These are phyloP conservation scores for Cryptococcus sp. DNA, from an alignment of 1,284 basidiomycete species.

Conservation along the genomic window DNA sequence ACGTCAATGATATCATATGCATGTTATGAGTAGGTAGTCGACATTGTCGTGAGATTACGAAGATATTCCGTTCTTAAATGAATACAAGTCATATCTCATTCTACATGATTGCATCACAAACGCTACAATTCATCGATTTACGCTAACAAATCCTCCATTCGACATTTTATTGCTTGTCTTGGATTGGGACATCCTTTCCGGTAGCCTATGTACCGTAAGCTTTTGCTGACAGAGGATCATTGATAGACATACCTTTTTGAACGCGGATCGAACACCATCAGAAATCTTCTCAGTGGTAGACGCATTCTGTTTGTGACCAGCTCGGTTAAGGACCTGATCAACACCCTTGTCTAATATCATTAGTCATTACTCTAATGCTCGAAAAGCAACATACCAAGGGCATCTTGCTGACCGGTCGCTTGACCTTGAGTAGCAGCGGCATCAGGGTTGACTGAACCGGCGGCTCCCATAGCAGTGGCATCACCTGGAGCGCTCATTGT, in stretches of 20 bases:
- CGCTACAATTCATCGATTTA: too few relatives aligned
- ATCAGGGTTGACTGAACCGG: background rate
- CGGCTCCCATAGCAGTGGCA: slow-evolving; percentile 1
- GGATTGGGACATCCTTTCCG: slow-evolving; percentile 40
- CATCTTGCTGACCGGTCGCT: slow-evolving; percentile 37
- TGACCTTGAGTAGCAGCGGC: background rate
- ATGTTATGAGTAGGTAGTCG: too few relatives aligned
- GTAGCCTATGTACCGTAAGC: slow-evolving; percentile 17
- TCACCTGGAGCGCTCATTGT: slow-evolving; percentile 4
- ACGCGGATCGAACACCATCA: slow-evolving; percentile 44
- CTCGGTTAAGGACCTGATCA: slow-evolving; percentile 23
- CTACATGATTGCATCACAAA: too few relatives aligned
- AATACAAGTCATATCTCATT: too few relatives aligned
- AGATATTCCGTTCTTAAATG: too few relatives aligned
- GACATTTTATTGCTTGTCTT: slow-evolving; percentile 17
- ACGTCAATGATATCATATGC: too few relatives aligned
- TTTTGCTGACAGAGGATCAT: background rate
- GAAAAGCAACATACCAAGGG: slow-evolving; percentile 36
- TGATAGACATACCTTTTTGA: slow-evolving; percentile 41
- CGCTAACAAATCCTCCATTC: too few relatives aligned
- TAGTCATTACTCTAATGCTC: background rate
- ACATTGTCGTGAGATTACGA: too few relatives aligned
- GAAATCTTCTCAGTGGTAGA: slow-evolving; percentile 50
- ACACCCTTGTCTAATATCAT: slow-evolving; percentile 40
- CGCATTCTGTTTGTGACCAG: slow-evolving; percentile 38